Conservation (phyloP, 2,329 filamentous ascomycete species). For the Penicillium sclerotigenum region DNA sequence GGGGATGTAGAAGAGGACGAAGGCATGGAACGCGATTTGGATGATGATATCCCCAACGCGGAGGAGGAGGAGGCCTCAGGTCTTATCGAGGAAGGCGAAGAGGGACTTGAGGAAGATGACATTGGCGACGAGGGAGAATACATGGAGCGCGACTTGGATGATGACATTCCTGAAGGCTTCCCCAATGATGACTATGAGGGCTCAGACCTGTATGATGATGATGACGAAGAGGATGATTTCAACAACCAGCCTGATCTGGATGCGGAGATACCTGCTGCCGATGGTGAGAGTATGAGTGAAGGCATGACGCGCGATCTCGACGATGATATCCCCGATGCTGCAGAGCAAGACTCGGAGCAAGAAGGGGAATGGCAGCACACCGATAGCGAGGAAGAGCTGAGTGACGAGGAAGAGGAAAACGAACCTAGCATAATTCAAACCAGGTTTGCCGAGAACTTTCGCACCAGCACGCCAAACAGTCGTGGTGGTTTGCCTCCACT, state of each 20-base stretch:
- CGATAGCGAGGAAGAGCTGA: slow-evolving; percentile 66
- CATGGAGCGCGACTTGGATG: slow-evolving; percentile 64
- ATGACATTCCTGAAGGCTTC: slow-evolving; percentile 67
- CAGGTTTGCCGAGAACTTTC: slow-evolving; percentile 29
- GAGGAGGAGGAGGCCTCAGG: slow-evolving; percentile 40
- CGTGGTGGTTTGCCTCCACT: slow-evolving; percentile 29
- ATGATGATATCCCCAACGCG: slow-evolving; percentile 47
- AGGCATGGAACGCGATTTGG: slow-evolving; percentile 43
- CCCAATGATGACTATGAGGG: slow-evolving; percentile 45
- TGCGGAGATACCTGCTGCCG: slow-evolving; percentile 60
- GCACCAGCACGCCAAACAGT: slow-evolving; percentile 36
- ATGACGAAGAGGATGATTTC: slow-evolving; percentile 45
- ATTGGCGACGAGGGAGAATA: slow-evolving; percentile 51
- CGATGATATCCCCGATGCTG: slow-evolving; percentile 64
- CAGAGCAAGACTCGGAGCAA: slow-evolving; percentile 43
- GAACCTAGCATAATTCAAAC: slow-evolving; percentile 29
- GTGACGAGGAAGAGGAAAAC: slow-evolving; percentile 41
- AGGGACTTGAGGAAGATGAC: slow-evolving; percentile 51
- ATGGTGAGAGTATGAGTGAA: slow-evolving; percentile 51
- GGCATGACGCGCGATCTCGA: slow-evolving; percentile 67
- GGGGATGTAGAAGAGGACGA: slow-evolving; percentile 42
- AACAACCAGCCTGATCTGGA: slow-evolving; percentile 50
- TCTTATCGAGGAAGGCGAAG: slow-evolving; percentile 43
- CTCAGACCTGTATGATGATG: slow-evolving; percentile 38
- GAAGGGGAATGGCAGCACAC: slow-evolving; percentile 71